These are phyloP conservation scores for Umbelopsis sp. DNA, from an alignment of 192 early-diverging fungal genomes.

Conservation along the genomic window DNA sequence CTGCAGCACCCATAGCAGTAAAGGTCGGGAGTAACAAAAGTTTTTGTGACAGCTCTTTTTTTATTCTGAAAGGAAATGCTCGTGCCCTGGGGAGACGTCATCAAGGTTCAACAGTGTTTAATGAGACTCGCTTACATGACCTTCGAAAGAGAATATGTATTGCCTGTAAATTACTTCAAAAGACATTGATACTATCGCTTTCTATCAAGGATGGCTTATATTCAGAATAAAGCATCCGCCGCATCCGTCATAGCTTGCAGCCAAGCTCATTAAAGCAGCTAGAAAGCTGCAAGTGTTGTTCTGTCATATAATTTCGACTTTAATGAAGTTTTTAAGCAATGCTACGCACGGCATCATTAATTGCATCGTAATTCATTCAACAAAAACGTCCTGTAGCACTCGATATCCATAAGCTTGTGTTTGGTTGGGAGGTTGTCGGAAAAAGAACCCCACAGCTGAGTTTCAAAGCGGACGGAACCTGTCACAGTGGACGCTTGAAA, in stretches of 20 bases:
- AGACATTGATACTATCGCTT: no score
- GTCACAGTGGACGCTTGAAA: neutral
- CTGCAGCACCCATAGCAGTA: constrained; percentile 21
- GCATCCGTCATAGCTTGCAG: neutral
- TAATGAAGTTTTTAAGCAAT: no score
- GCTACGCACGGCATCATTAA: neutral
- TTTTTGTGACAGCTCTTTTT: constrained; percentile 20
- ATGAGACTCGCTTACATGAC: neutral
- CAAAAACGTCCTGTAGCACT: neutral
- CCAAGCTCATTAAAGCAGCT: neutral
- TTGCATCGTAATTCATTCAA: neutral
- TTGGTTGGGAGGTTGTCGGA: neutral
- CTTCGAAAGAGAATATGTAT: neutral
- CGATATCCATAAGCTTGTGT: neutral
- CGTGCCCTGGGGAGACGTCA: constrained; percentile 2
- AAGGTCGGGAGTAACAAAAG: constrained; percentile 5
- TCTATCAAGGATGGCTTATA: neutral
- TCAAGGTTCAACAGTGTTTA: neutral
- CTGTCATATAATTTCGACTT: no score
- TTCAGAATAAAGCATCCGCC: neutral
- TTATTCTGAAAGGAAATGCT: neutral
- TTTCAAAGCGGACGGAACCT: constrained; percentile 1
- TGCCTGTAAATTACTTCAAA: neutral
- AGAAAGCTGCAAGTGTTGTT: neutral
- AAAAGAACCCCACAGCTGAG: constrained; percentile 16